phyloP scores from a whole-genome alignment of 352 stramenopile genomes.

The Pythium phragmitis region DNA sequence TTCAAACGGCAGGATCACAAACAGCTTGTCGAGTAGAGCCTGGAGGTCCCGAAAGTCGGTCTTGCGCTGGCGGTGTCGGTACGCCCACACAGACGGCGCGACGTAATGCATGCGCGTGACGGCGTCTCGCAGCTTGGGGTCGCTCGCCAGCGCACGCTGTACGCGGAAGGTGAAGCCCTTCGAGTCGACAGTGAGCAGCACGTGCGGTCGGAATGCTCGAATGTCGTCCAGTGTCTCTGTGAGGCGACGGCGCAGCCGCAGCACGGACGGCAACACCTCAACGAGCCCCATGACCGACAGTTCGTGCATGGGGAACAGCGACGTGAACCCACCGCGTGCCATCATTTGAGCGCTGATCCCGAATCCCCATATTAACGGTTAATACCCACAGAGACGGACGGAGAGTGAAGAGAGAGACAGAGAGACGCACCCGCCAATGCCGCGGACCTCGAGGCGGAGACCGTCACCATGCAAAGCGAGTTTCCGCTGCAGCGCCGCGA shows the following conservation, averaged over 20 bases:
- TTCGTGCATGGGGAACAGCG: conserved; percentile 71
- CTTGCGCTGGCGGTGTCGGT: conserved; percentile 45
- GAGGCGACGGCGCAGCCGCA: conserved; percentile 42
- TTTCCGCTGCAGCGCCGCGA: conserved; percentile 45
- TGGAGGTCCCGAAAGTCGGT: conserved; percentile 35
- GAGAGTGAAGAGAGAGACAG: neutral
- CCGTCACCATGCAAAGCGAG: conserved; percentile 3
- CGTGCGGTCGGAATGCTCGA: conserved; percentile 40
- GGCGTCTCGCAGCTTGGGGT: conserved; percentile 16
- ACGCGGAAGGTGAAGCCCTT: conserved; percentile 78
- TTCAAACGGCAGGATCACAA: conserved; percentile 75
- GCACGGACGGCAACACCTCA: conserved; percentile 62
- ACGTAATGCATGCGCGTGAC: conserved; percentile 72
- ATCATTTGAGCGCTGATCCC: conserved; percentile 48
- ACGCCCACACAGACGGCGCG: conserved; percentile 76
- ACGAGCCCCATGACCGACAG: conserved; percentile 75
- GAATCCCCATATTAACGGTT: neutral
- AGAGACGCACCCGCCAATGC: conserved; percentile 52
- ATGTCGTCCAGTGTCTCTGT: conserved; percentile 59
- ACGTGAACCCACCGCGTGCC: conserved; percentile 41
- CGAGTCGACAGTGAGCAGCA: conserved; percentile 79
- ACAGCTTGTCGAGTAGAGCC: conserved; percentile 57
- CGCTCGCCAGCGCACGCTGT: conserved; percentile 38
- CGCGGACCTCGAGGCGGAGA: conserved; percentile 40
- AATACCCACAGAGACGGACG: neutral